phyloP scores from a whole-genome alignment of 306 rosid genomes.

The Prunus mume region DNA sequence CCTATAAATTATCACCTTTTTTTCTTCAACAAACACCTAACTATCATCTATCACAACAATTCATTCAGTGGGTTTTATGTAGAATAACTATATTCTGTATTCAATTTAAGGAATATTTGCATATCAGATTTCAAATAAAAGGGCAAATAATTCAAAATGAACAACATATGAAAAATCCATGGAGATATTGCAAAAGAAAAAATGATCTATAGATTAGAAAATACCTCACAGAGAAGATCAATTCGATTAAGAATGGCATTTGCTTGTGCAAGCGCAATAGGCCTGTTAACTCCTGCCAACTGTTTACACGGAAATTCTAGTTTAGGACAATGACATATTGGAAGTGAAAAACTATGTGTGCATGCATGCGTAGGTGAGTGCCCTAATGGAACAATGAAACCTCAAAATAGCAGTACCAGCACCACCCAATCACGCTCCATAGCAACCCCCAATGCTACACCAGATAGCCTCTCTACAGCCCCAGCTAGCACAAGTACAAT shows the following conservation, averaged over 20 bases:
- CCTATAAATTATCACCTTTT: neutral
- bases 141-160: conserved; percentile 13
- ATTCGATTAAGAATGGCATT: conserved; percentile 89
- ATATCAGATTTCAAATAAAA: neutral
- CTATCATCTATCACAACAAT: neutral
- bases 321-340: conserved; percentile 6
- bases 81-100: neutral
- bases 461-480: conserved; percentile 83
- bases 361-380: neutral
- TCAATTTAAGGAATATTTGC: neutral
- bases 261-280: conserved; percentile 89
- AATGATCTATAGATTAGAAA: conserved; percentile 11
- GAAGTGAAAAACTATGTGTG: neutral
- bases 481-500: conserved; percentile 68
- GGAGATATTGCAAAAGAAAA: neutral
- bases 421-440: conserved; percentile 99
- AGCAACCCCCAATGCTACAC: conserved; percentile 85
- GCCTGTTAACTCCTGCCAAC: conserved; percentile 93
- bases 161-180: conserved; percentile 8
- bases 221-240: conserved; percentile 92
- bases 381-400: conserved; percentile 25
- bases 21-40: neutral
- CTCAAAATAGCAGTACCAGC: conserved; percentile 54
- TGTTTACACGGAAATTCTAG: conserved; percentile 36
- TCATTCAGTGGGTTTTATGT: neutral